These are phyloP conservation scores for Suillus alpinus DNA, from an alignment of 768 basidiomycete genomes.

Conservation along the genomic window DNA sequence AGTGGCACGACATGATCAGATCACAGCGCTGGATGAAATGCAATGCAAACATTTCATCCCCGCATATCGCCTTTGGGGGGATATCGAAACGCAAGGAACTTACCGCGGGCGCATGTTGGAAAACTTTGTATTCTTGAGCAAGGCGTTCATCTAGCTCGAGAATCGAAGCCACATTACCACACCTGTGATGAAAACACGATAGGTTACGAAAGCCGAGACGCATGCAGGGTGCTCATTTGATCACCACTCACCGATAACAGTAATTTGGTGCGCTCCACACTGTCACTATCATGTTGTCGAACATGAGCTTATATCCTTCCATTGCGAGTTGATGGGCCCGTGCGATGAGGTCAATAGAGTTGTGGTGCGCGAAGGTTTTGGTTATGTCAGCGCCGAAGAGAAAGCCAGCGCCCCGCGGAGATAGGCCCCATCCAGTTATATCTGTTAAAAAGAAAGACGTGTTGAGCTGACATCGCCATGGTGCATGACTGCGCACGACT, in stretches of 20 bases:
- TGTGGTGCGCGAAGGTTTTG: slow-evolving; percentile 84
- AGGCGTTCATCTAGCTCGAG: slow-evolving; percentile 92
- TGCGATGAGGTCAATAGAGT: slow-evolving; percentile 92
- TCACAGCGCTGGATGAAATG: slow-evolving; percentile 8
- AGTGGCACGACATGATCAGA: slow-evolving; percentile 7
- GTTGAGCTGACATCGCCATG: slow-evolving; percentile 11
- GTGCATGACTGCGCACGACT: background rate
- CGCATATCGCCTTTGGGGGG: slow-evolving; percentile 10
- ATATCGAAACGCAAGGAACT: slow-evolving; percentile 27
- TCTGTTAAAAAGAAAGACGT: slow-evolving; percentile 45
- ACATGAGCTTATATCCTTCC: slow-evolving; percentile 98
- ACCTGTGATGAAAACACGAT: slow-evolving; percentile 45
- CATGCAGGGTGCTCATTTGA: slow-evolving; percentile 10
- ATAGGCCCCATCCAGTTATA: slow-evolving; percentile 92
- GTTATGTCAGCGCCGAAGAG: slow-evolving; percentile 93
- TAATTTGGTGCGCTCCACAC: slow-evolving; percentile 99
- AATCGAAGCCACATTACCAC: slow-evolving; percentile 95
- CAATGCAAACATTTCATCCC: background rate
- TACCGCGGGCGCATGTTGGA: slow-evolving; percentile 85
- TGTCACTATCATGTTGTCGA: slow-evolving; percentile 91
- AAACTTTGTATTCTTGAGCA: slow-evolving; percentile 94
- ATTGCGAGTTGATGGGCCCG: slow-evolving; percentile 97
- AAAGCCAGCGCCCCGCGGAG: slow-evolving; percentile 96
- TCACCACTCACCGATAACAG: slow-evolving; percentile 78
- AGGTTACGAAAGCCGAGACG: slow-evolving; percentile 13